phyloP scores from a whole-genome alignment of 441 rosid genomes.

The Melastoma candidum region DNA sequence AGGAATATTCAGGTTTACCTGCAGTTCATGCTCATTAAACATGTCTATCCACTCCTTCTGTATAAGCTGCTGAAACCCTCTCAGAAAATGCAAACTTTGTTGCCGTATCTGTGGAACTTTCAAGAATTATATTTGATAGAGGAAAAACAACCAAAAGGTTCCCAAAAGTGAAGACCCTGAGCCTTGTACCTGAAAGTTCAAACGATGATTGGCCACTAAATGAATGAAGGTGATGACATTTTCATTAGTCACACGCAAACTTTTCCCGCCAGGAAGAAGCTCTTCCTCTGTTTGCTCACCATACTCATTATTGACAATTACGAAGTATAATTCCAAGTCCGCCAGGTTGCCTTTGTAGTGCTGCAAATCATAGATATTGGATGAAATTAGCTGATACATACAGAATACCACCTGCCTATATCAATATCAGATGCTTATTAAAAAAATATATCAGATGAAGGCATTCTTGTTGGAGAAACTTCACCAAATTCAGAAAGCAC shows the following conservation, averaged over 20 bases:
- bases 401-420: too few relatives aligned
- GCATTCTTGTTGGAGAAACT: too few relatives aligned
- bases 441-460: too few relatives aligned
- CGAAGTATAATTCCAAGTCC: slow-evolving; percentile 84
- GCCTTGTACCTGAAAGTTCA: slow-evolving; percentile 68
- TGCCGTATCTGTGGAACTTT: slow-evolving; percentile 68
- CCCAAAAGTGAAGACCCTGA: slow-evolving; percentile 4
- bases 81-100: slow-evolving; percentile 86
- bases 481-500: too few relatives aligned
- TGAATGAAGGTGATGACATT: slow-evolving; percentile 85
- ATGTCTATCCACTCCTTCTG: slow-evolving; percentile 92
- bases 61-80: slow-evolving; percentile 96
- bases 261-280: slow-evolving; percentile 80
- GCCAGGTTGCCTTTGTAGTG: slow-evolving; percentile 77
- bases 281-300: slow-evolving; percentile 98
- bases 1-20: slow-evolving; percentile 33
- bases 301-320: slow-evolving; percentile 89
- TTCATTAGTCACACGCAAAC: slow-evolving; percentile 76
- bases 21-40: slow-evolving; percentile 98
- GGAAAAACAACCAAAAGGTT: slow-evolving; percentile 1
- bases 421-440: too few relatives aligned
- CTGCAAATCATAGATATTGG: slow-evolving; percentile 24
- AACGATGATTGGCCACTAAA: slow-evolving; percentile 94
- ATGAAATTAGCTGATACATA: not conserved
- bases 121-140: slow-evolving; percentile 6